Evolutionary conservation across 768 basidiomycete species (phyloP).

Genomic region (Suillus ampliporus): DNA sequence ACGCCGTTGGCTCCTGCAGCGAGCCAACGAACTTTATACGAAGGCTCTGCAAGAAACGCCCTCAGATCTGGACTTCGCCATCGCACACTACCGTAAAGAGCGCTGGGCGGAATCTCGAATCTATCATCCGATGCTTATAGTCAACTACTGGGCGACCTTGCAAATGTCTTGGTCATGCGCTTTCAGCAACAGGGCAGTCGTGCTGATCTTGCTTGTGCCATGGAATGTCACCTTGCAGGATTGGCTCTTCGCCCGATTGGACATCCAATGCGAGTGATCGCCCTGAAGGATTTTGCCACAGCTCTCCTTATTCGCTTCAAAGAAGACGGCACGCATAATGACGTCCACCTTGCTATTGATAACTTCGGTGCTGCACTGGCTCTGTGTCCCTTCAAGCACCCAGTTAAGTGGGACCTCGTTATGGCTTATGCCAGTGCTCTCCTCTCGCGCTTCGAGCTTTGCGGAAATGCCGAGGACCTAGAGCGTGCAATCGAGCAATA

Average conservation of each 20-base stretch:
- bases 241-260: slow-evolving; percentile 32
- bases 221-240: slow-evolving; percentile 32
- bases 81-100: slow-evolving; percentile 34
- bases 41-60: slow-evolving; percentile 14
- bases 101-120: slow-evolving; percentile 15
- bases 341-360: slow-evolving; percentile 36
- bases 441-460: slow-evolving; percentile 30
- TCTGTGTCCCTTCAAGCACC: slow-evolving; percentile 23
- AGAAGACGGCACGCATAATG: slow-evolving; percentile 24
- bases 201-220: slow-evolving; percentile 33
- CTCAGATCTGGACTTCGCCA: slow-evolving; percentile 32
- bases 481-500: slow-evolving; percentile 22
- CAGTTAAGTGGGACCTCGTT: slow-evolving; percentile 21
- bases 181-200: slow-evolving; percentile 32
- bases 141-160: slow-evolving; percentile 35
- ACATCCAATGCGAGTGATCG: slow-evolving; percentile 29
- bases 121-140: slow-evolving; percentile 27
- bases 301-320: slow-evolving; percentile 34
- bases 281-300: slow-evolving; percentile 36
- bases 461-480: slow-evolving; percentile 28
- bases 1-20: background rate
- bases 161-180: slow-evolving; percentile 31
- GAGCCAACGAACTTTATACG: background rate
- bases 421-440: slow-evolving; percentile 39
- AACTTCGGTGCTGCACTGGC: slow-evolving; percentile 23